Evolutionary conservation across 768 basidiomycete species (phyloP).

Genomic region (Tulasnella sp.): DNA sequence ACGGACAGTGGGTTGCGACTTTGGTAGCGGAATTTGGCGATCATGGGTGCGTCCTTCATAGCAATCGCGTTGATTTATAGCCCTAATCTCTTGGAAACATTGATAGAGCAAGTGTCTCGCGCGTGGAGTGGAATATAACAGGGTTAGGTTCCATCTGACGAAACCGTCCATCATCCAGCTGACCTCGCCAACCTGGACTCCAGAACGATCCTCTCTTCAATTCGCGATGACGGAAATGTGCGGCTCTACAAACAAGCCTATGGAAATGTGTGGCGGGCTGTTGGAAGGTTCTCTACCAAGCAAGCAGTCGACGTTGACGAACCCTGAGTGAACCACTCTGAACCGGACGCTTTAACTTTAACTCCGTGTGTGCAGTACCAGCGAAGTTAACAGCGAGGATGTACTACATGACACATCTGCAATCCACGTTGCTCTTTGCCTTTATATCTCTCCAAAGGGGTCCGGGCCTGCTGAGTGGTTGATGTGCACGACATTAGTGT

Average conservation of each 20-base stretch:
- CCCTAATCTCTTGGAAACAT: not conserved
- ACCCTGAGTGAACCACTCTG: conserved; percentile 39
- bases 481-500: no score
- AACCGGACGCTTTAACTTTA: not conserved
- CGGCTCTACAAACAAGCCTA: conserved; percentile 79
- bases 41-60: conserved; percentile 54
- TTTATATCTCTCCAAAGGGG: no score
- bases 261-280: conserved; percentile 79
- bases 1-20: conserved; percentile 62
- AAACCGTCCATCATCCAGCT: not conserved
- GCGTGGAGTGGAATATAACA: conserved; percentile 93
- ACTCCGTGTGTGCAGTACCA: no score
- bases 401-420: no score
- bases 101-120: conserved; percentile 63
- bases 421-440: no score
- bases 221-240: conserved; percentile 78
- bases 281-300: conserved; percentile 78
- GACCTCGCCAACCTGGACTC: not conserved
- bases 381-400: no score
- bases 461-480: no score
- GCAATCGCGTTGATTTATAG: not conserved
- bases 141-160: conserved; percentile 47
- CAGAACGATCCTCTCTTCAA: conserved; percentile 77
- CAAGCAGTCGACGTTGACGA: conserved; percentile 52
- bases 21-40: conserved; percentile 85